Percentiles rank a stretch among this genome's conserved stretches.
These are phyloP conservation scores for Suillus fuscotomentosus DNA, from an alignment of 768 basidiomycete genomes.

Conservation along the genomic window DNA sequence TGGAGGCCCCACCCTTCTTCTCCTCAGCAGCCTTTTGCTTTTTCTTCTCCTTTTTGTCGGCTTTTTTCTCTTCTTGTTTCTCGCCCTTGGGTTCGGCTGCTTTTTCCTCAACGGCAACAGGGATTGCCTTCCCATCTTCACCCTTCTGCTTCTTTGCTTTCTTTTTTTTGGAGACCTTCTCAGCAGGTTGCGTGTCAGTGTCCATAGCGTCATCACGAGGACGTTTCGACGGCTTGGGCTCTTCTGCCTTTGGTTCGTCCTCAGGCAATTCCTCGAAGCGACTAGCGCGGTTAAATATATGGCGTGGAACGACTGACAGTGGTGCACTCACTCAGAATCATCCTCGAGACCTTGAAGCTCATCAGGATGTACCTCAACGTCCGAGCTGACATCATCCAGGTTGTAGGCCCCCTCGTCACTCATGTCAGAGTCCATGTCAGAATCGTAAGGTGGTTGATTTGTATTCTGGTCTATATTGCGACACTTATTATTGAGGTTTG, in stretches of 20 bases:
- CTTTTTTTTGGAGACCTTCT: constrained; percentile 55
- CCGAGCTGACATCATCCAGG: constrained; percentile 77
- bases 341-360: constrained; percentile 50
- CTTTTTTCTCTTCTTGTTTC: constrained; percentile 33
- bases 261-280: constrained; percentile 73
- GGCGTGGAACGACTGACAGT: not conserved
- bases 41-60: constrained; percentile 32
- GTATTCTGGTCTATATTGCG: constrained; percentile 47
- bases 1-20: constrained; percentile 24
- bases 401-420: constrained; percentile 55
- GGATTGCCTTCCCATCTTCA: constrained; percentile 46
- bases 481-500: constrained; percentile 3
- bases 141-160: constrained; percentile 72
- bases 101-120: constrained; percentile 23
- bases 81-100: constrained; percentile 28
- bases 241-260: constrained; percentile 9
- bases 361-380: constrained; percentile 71
- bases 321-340: constrained; percentile 40
- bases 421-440: constrained; percentile 40
- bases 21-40: constrained; percentile 27
- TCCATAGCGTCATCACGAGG: constrained; percentile 60
- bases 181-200: constrained; percentile 30
- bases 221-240: constrained; percentile 62
- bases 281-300: constrained; percentile 21
- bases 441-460: constrained; percentile 49